These are phyloP conservation scores for Jatropha podagrica DNA, from an alignment of 441 rosid species.

Conservation along the genomic window DNA sequence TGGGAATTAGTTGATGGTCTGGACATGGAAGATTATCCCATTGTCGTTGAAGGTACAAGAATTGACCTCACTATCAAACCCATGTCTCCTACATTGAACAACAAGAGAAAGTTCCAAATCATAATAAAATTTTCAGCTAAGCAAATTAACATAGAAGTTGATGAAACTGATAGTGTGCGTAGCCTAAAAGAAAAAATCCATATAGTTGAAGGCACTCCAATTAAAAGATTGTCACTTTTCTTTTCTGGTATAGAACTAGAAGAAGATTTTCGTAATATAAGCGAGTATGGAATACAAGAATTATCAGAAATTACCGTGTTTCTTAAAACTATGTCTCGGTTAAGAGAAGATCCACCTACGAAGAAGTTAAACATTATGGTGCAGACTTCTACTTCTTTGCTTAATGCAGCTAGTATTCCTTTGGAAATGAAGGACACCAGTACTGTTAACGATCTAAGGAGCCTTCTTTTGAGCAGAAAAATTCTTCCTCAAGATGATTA, in stretches of 20 bases:
- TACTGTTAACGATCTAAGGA: constrained; percentile 53
- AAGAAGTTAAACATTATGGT: constrained; percentile 46
- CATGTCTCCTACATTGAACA: background rate
- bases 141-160: constrained; percentile 51
- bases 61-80: constrained; percentile 62
- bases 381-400: constrained; percentile 67
- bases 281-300: constrained; percentile 62
- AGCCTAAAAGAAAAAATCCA: constrained; percentile 85
- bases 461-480: constrained; percentile 42
- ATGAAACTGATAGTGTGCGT: constrained; percentile 63
- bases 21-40: constrained; percentile 86
- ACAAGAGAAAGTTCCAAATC: constrained; percentile 36
- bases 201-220: constrained; percentile 56
- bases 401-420: constrained; percentile 63
- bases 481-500: constrained; percentile 69
- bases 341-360: constrained; percentile 39
- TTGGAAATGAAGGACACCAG: constrained; percentile 58
- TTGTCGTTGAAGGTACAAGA: constrained; percentile 57
- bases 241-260: constrained; percentile 53
- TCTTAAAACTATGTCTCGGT: constrained; percentile 38
- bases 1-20: constrained; percentile 87
- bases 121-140: constrained; percentile 52
- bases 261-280: constrained; percentile 63
- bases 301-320: constrained; percentile 63
- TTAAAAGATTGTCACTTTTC: constrained; percentile 61